Percentiles rank a stretch among this genome's conserved stretches.
These are phyloP conservation scores for Zymoseptoria ardabiliae DNA, from an alignment of 2,329 filamentous ascomycete genomes.

Conservation along the genomic window DNA sequence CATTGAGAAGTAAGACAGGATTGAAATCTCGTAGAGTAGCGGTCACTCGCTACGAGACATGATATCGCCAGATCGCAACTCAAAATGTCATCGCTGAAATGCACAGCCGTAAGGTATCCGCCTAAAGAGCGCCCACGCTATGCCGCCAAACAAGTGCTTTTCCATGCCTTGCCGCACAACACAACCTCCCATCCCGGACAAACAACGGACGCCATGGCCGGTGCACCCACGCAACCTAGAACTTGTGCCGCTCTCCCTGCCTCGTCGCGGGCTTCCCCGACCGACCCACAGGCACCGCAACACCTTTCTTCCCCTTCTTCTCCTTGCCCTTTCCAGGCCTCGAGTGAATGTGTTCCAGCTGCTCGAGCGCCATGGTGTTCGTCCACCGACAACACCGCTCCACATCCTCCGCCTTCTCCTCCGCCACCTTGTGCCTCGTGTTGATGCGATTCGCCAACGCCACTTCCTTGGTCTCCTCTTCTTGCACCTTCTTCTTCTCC, in stretches of 20 bases:
- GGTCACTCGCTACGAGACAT: not conserved
- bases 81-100: not conserved
- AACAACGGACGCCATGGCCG: not conserved
- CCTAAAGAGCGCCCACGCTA: not conserved
- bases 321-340: constrained; percentile 25
- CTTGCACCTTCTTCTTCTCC: constrained; percentile 42
- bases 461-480: constrained; percentile 35
- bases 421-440: constrained; percentile 55
- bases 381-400: constrained; percentile 59
- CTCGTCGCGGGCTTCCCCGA: constrained; percentile 45
- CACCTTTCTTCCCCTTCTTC: constrained; percentile 29
- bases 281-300: constrained; percentile 37
- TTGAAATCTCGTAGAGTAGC: too few relatives aligned
- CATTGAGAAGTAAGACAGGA: too few relatives aligned
- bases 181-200: not conserved
- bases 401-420: constrained; percentile 45
- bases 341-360: constrained; percentile 27
- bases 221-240: not conserved
- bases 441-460: constrained; percentile 44
- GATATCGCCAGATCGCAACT: not conserved
- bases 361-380: constrained; percentile 51
- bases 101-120: not conserved
- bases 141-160: not conserved
- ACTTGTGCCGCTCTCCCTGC: constrained; percentile 41
- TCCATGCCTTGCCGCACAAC: not conserved